phyloP scores from a whole-genome alignment of 164 flowering plant genomes.

The Echeveria elegans region DNA sequence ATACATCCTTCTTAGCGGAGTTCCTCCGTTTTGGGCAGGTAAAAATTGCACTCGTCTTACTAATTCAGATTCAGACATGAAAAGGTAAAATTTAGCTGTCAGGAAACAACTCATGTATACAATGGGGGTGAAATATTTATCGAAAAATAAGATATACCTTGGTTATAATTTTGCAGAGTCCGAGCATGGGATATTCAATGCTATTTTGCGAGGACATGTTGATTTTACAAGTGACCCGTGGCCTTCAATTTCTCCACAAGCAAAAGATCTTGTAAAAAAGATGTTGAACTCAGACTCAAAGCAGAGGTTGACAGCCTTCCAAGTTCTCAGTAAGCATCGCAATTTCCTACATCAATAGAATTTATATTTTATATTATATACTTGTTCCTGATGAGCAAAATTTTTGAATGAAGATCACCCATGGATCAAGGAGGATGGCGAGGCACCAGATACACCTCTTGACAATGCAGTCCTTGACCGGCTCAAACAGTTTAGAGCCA shows the following conservation, averaged over 20 bases:
- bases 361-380: background rate
- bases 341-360: background rate
- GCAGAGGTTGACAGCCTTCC: conserved; percentile 68
- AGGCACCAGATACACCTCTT: conserved; percentile 93
- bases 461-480: conserved; percentile 83
- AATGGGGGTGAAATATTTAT: background rate
- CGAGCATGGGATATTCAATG: conserved; percentile 83
- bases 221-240: conserved; percentile 85
- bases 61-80: background rate
- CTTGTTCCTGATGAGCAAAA: background rate
- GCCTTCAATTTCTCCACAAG: conserved; percentile 72
- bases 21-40: conserved; percentile 95
- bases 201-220: conserved; percentile 58
- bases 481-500: conserved; percentile 92
- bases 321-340: conserved; percentile 65
- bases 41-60: background rate
- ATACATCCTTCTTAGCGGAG: conserved; percentile 66
- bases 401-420: conserved; percentile 57
- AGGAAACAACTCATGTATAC: background rate
- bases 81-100: background rate
- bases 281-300: conserved; percentile 78
- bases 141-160: background rate
- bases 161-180: conserved; percentile 38
- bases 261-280: conserved; percentile 77
- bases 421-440: conserved; percentile 98